phyloP scores from a whole-genome alignment of 1,284 basidiomycete genomes.

The Leccinum pachyderme region DNA sequence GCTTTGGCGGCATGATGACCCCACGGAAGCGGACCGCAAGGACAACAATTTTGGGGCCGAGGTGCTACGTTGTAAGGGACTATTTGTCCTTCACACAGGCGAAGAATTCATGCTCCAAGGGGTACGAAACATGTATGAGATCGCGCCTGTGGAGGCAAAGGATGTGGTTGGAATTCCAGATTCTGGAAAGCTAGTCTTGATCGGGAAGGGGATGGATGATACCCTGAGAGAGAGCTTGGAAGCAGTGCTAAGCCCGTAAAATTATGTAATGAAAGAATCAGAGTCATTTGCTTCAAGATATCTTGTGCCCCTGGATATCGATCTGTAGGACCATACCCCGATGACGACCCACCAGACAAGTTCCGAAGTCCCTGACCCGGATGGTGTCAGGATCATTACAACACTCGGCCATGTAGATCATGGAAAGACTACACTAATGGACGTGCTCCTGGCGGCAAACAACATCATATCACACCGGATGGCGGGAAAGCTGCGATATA shows the following conservation, averaged over 20 bases:
- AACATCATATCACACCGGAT: constrained; percentile 95
- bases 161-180: constrained; percentile 49
- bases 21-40: constrained; percentile 7
- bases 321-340: constrained; percentile 4
- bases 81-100: constrained; percentile 56
- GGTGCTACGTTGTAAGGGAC: constrained; percentile 82
- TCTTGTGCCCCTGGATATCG: not conserved
- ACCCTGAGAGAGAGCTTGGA: constrained; percentile 52
- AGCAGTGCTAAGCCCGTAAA: constrained; percentile 13
- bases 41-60: constrained; percentile 38
- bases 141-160: constrained; percentile 46
- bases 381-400: constrained; percentile 72
- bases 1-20: constrained; percentile 68
- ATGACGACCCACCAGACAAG: constrained; percentile 21
- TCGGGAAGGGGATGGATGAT: constrained; percentile 74
- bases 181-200: constrained; percentile 81
- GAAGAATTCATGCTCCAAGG: constrained; percentile 78
- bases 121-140: constrained; percentile 83
- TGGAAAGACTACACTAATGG: constrained; percentile 95
- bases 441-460: constrained; percentile 93
- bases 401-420: constrained; percentile 87
- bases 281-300: not conserved
- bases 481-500: constrained; percentile 95
- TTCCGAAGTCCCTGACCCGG: constrained; percentile 47
- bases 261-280: not conserved